phyloP scores from a whole-genome alignment of 208 protist species.

The Sergeia podlipaevii region DNA sequence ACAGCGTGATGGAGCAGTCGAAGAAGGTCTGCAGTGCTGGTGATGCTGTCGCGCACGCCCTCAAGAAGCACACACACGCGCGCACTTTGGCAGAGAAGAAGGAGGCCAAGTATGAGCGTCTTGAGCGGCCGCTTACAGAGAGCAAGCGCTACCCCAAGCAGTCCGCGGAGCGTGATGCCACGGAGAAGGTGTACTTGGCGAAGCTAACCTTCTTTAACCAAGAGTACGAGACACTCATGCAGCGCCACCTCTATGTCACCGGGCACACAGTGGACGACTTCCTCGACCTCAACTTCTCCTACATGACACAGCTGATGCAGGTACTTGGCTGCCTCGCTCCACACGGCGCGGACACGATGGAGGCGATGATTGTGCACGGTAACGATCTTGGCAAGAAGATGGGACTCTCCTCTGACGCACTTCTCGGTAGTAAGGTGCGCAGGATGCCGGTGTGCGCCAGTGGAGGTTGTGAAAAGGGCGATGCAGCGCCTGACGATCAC shows the following conservation, averaged over 20 bases:
- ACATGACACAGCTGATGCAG: constrained; percentile 33
- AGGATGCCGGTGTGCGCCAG: not conserved
- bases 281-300: constrained; percentile 30
- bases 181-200: constrained; percentile 17
- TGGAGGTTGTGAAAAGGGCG: not conserved
- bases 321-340: constrained; percentile 36
- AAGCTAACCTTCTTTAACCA: constrained; percentile 28
- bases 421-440: constrained; percentile 7
- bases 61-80: constrained; percentile 20
- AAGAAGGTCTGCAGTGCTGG: constrained; percentile 25
- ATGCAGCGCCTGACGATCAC: not conserved
- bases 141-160: constrained; percentile 53
- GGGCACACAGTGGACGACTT: constrained; percentile 48
- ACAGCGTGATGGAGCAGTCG: constrained; percentile 20
- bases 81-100: constrained; percentile 31
- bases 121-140: constrained; percentile 24
- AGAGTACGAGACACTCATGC: constrained; percentile 39
- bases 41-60: constrained; percentile 9
- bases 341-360: constrained; percentile 20
- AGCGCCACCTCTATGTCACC: constrained; percentile 24
- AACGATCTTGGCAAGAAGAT: constrained; percentile 14
- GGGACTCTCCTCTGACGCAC: constrained; percentile 18
- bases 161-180: constrained; percentile 11
- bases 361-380: constrained; percentile 18
- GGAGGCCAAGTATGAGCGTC: constrained; percentile 37